Evolutionary conservation across 345 rosid species (phyloP).

Genomic region (Moricandia moricandioides): DNA sequence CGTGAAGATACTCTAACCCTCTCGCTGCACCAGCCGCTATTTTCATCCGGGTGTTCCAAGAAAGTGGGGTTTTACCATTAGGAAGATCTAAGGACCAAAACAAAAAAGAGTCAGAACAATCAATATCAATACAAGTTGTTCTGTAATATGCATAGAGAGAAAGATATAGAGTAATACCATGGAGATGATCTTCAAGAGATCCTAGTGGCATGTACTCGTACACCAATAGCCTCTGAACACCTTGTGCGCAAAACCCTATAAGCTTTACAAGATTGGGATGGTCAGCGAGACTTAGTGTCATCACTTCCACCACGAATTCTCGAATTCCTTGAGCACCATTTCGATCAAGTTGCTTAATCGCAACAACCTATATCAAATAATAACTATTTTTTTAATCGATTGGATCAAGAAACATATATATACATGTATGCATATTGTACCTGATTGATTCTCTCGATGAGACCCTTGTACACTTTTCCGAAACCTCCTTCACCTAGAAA

Average conservation of each 20-base stretch:
- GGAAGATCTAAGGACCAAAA: constrained; percentile 47
- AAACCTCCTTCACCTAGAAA: constrained; percentile 87
- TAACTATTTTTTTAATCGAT: neutral
- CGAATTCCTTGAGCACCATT: constrained; percentile 73
- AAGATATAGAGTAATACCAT: constrained; percentile 43
- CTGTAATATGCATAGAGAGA: neutral
- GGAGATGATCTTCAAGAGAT: constrained; percentile 67
- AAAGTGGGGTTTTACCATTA: constrained; percentile 41
- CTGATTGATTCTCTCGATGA: constrained; percentile 53
- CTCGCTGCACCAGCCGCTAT: constrained; percentile 83
- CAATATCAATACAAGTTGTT: neutral
- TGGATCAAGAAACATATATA: neutral
- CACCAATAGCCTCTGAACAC: constrained; percentile 72
- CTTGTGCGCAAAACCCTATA: constrained; percentile 81
- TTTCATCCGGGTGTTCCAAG: constrained; percentile 72
- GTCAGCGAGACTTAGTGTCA: constrained; percentile 64
- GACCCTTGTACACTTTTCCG: constrained; percentile 74
- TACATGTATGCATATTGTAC: constrained; percentile 27
- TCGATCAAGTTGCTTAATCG: constrained; percentile 82
- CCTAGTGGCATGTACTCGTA: constrained; percentile 85
- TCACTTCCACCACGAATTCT: constrained; percentile 77
- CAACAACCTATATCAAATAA: constrained; percentile 49
- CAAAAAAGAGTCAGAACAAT: neutral
- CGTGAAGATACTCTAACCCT: constrained; percentile 80
- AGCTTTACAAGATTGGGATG: constrained; percentile 80